These are phyloP conservation scores for Ustilago xerochloae DNA, from an alignment of 1,284 basidiomycete species.

Conservation along the genomic window DNA sequence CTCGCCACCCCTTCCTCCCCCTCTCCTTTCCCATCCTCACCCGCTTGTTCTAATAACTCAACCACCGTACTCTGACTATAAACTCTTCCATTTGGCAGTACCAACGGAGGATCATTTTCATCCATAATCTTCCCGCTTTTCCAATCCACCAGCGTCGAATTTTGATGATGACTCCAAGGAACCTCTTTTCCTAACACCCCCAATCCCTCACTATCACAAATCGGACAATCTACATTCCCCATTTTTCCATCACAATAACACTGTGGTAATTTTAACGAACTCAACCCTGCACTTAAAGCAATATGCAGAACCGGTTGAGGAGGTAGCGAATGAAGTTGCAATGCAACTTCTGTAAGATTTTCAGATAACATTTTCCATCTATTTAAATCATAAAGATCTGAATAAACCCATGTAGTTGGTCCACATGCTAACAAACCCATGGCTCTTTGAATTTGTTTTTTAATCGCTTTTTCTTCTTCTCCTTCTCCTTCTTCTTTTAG, in stretches of 20 bases:
- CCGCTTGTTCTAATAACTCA: slow-evolving; percentile 79
- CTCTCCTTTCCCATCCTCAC: slow-evolving; percentile 69
- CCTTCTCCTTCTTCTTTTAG: slow-evolving; percentile 73
- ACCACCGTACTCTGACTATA: slow-evolving; percentile 86
- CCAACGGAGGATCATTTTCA: slow-evolving; percentile 88
- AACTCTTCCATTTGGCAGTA: slow-evolving; percentile 90
- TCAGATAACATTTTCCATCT: slow-evolving; percentile 48
- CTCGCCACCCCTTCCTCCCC: slow-evolving; percentile 68
- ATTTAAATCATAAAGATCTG: slow-evolving; percentile 51
- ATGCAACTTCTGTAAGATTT: slow-evolving; percentile 46
- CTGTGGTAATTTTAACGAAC: slow-evolving; percentile 55
- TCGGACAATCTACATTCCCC: slow-evolving; percentile 79
- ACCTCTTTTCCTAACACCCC: slow-evolving; percentile 82
- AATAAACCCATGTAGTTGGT: slow-evolving; percentile 38
- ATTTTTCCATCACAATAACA: slow-evolving; percentile 37
- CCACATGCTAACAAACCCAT: slow-evolving; percentile 61
- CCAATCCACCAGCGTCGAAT: slow-evolving; percentile 91
- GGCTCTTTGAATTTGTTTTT: slow-evolving; percentile 32
- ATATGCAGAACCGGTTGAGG: slow-evolving; percentile 60
- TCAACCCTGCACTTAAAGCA: slow-evolving; percentile 61
- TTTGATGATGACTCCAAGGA: slow-evolving; percentile 91
- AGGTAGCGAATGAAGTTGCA: slow-evolving; percentile 57
- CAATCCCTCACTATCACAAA: slow-evolving; percentile 79
- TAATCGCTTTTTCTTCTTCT: slow-evolving; percentile 42
- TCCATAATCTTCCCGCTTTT: slow-evolving; percentile 86